phyloP scores from a whole-genome alignment of 208 protist species.

The Trypanosoma rangeli region DNA sequence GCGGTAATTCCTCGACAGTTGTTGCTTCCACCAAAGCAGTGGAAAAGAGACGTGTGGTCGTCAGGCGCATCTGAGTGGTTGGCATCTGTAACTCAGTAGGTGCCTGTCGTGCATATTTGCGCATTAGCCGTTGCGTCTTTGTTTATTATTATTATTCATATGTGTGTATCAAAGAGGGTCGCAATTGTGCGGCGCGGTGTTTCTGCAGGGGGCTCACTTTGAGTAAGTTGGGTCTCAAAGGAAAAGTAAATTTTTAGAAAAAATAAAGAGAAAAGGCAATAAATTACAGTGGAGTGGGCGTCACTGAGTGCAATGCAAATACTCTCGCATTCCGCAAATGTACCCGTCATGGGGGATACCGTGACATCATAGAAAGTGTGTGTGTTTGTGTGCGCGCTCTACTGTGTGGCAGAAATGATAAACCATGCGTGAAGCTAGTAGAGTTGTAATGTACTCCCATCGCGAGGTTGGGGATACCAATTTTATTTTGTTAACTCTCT shows the following conservation, averaged over 20 bases:
- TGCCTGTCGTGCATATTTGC: neutral
- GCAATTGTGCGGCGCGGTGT: no score
- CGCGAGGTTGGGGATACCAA: no score
- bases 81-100: no score
- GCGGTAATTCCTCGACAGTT: neutral
- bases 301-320: neutral
- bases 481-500: neutral
- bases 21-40: conserved; percentile 33
- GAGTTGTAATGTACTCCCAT: neutral
- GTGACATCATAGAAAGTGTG: neutral
- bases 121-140: neutral
- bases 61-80: conserved; percentile 48
- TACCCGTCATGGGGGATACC: neutral
- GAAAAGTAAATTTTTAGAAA: neutral
- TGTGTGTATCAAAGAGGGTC: neutral
- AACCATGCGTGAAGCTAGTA: neutral
- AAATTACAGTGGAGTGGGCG: neutral
- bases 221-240: neutral
- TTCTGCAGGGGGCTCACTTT: neutral
- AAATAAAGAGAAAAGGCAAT: neutral
- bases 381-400: neutral
- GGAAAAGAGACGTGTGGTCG: conserved; percentile 61
- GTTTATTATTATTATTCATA: neutral
- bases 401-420: neutral
- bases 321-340: neutral